Evolutionary conservation across 2,329 filamentous ascomycete species (phyloP).

Genomic region (Ramularia endophylla): DNA sequence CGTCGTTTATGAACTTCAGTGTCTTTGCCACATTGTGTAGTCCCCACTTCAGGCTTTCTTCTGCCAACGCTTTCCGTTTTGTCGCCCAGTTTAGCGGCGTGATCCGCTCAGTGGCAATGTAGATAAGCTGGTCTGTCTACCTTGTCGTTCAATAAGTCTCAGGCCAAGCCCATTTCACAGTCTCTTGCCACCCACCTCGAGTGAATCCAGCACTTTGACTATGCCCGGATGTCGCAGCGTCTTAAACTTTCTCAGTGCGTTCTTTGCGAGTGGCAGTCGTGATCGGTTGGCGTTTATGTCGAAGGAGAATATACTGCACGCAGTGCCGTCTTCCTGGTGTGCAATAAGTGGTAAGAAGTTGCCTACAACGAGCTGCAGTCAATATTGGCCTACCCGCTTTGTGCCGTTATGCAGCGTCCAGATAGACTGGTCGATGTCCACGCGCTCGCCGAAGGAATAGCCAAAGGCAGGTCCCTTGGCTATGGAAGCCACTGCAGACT

Average conservation of each 20-base stretch:
- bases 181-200: conserved; percentile 61
- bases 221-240: conserved; percentile 92
- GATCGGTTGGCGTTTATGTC: conserved; percentile 77
- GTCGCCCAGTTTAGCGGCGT: conserved; percentile 85
- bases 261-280: conserved; percentile 78
- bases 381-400: conserved; percentile 59
- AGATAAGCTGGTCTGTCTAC: conserved; percentile 88
- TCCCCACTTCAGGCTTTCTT: conserved; percentile 97
- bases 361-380: conserved; percentile 6
- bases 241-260: conserved; percentile 87
- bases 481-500: conserved; percentile 95
- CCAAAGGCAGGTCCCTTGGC: conserved; percentile 90
- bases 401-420: conserved; percentile 97
- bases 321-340: conserved; percentile 80
- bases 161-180: conserved; percentile 3
- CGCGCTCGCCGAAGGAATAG: conserved; percentile 85
- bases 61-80: conserved; percentile 76
- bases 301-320: conserved; percentile 96
- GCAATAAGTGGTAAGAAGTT: too few relatives aligned
- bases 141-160: conserved; percentile 32
- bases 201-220: conserved; percentile 86
- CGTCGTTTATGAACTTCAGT: conserved; percentile 91
- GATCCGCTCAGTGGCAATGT: conserved; percentile 89
- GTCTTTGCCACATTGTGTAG: conserved; percentile 83
- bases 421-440: conserved; percentile 88